These are phyloP conservation scores for Candida labiduridarum DNA, from an alignment of 1,139 yeast genomes.

Conservation along the genomic window DNA sequence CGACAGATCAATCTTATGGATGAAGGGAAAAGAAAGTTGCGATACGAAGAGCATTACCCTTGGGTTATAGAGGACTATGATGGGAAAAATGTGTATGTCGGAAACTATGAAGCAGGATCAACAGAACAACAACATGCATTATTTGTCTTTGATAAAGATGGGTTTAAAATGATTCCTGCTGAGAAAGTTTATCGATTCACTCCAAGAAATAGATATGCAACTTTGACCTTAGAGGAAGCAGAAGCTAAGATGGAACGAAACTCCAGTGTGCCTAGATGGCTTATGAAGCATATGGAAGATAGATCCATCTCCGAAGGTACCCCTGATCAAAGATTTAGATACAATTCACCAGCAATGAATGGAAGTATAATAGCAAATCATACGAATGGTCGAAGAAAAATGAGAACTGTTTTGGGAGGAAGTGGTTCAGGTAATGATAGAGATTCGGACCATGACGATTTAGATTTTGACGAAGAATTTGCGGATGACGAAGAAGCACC, in stretches of 20 bases:
- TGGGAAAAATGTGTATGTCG: conserved; percentile 92
- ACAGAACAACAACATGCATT: conserved; percentile 80
- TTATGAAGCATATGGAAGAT: conserved; percentile 87
- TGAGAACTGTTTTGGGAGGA: conserved; percentile 64
- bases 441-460: conserved; percentile 86
- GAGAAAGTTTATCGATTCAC: conserved; percentile 93
- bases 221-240: conserved; percentile 93
- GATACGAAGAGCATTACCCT: conserved; percentile 95
- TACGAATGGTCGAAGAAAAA: conserved; percentile 27
- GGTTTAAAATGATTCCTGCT: conserved; percentile 92
- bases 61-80: conserved; percentile 98
- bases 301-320: conserved; percentile 50
- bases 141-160: conserved; percentile 81
- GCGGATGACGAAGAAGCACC: conserved; percentile 99
- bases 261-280: conserved; percentile 86
- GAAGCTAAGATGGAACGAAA: conserved; percentile 91
- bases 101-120: conserved; percentile 93
- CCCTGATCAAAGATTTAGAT: conserved; percentile 51
- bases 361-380: conserved; percentile 24
- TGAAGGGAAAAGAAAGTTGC: conserved; percentile 75
- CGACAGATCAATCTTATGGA: conserved; percentile 79
- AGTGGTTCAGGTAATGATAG: conserved; percentile 50
- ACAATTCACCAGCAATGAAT: conserved; percentile 19
- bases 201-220: conserved; percentile 90
- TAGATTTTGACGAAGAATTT: conserved; percentile 95